phyloP scores from a whole-genome alignment of 345 rosid genomes.

The Eutrema yunnanense region DNA sequence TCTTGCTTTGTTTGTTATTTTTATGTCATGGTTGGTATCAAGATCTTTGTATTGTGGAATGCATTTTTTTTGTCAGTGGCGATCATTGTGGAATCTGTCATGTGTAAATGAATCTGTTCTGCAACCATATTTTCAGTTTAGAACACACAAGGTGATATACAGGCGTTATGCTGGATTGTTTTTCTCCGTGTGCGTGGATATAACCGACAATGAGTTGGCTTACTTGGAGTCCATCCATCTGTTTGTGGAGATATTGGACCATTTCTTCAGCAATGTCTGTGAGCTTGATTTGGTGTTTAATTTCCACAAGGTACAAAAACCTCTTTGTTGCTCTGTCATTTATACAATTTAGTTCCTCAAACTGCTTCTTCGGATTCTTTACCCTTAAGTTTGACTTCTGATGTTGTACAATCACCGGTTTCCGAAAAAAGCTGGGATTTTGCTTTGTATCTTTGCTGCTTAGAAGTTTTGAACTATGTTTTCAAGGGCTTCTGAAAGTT shows the following conservation, averaged over 20 bases:
- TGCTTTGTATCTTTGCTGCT: not conserved
- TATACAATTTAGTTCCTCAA: not conserved
- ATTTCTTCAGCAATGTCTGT: slow-evolving; percentile 99
- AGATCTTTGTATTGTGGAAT: not conserved
- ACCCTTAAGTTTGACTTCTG: not conserved
- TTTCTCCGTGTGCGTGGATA: slow-evolving; percentile 92
- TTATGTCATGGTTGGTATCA: not conserved
- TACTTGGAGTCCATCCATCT: slow-evolving; percentile 90
- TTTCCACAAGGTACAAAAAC: slow-evolving; percentile 73
- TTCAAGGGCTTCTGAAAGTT: not conserved
- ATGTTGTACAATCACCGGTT: not conserved
- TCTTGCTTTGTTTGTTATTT: not conserved
- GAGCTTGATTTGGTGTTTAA: slow-evolving; percentile 96
- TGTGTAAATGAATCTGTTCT: not conserved
- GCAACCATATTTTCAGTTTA: slow-evolving; percentile 47
- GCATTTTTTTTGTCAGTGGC: too few species aligned
- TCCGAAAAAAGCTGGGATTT: not conserved
- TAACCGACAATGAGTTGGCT: slow-evolving; percentile 91
- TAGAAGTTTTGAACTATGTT: not conserved
- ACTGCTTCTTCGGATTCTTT: not conserved
- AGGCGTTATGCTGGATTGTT: slow-evolving; percentile 94
- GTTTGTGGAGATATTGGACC: slow-evolving; percentile 95
- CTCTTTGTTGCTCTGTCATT: not conserved
- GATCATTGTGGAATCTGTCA: not conserved
- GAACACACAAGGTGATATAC: slow-evolving; percentile 92